Conservation (phyloP, 106 monocot genomes). For the Hemerocallis citrina region DNA sequence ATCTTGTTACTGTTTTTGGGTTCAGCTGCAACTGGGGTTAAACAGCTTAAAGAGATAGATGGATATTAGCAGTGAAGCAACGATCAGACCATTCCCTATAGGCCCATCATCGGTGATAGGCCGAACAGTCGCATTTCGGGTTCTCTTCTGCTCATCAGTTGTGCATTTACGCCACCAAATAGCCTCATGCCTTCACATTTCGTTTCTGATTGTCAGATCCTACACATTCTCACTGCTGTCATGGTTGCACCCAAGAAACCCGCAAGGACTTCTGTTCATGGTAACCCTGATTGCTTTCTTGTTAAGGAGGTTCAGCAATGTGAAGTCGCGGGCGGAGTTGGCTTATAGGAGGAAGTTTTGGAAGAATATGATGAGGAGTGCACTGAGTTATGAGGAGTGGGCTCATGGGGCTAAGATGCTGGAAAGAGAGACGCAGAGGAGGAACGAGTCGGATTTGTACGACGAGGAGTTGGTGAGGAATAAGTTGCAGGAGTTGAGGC, state of each 20-base stretch:
- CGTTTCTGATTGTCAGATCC: not conserved
- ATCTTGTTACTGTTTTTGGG: not conserved
- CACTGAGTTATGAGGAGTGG: slow-evolving; percentile 90
- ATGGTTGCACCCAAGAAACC: slow-evolving; percentile 74
- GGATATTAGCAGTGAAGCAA: slow-evolving; percentile 66
- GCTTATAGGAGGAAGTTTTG: slow-evolving; percentile 86
- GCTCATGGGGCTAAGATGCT: slow-evolving; percentile 86
- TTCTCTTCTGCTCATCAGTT: slow-evolving; percentile 70
- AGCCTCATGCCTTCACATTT: not conserved
- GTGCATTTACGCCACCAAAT: slow-evolving; percentile 30
- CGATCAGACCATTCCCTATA: slow-evolving; percentile 50
- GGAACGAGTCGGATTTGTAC: slow-evolving; percentile 60
- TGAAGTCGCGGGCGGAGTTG: slow-evolving; percentile 51
- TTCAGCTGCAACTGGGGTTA: not conserved
- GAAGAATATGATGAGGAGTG: slow-evolving; percentile 74
- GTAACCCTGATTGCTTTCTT: slow-evolving; percentile 51
- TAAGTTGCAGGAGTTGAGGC: slow-evolving; percentile 74
- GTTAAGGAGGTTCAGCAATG: slow-evolving; percentile 45
- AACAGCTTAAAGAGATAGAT: too few relatives aligned
- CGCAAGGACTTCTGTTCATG: slow-evolving; percentile 61
- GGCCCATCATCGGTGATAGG: slow-evolving; percentile 71
- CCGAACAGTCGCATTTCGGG: slow-evolving; percentile 70
- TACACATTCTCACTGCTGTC: slow-evolving; percentile 15
- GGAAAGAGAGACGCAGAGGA: slow-evolving; percentile 48
- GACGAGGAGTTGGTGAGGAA: slow-evolving; percentile 84